A percentile compares a stretch with the other conserved stretches of the same genome.
Evolutionary conservation across 1,139 yeast genomes (phyloP).

Genomic region (Wickerhamomyces sp.): DNA sequence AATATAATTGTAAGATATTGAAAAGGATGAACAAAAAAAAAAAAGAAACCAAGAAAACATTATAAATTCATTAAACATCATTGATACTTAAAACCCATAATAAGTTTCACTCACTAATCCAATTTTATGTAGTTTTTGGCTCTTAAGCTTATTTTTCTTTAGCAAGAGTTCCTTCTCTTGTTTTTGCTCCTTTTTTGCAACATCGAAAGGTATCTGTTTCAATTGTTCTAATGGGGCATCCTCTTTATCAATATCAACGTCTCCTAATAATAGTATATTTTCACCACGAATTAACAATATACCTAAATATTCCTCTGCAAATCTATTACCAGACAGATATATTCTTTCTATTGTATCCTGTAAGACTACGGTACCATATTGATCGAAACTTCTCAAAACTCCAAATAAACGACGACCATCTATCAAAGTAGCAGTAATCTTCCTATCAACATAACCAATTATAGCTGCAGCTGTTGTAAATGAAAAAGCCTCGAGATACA

Average conservation of each 20-base stretch:
- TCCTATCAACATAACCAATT: conserved; percentile 86
- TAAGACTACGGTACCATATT: conserved; percentile 80
- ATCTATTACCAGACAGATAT: conserved; percentile 48
- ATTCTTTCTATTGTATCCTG: conserved; percentile 90
- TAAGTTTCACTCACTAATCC: conserved; percentile 50
- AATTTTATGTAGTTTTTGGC: conserved; percentile 43
- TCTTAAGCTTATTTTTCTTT: conserved; percentile 41
- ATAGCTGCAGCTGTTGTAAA: conserved; percentile 97
- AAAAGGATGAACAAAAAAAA: not conserved
- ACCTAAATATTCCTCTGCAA: conserved; percentile 74
- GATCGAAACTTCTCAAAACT: conserved; percentile 91
- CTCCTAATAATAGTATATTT: conserved; percentile 94
- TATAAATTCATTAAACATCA: not conserved
- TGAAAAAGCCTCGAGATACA: conserved; percentile 57
- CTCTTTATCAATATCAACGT: conserved; percentile 84
- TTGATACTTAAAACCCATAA: not conserved
- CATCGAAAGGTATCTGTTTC: conserved; percentile 55
- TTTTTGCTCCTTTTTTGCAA: conserved; percentile 49
- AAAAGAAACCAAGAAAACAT: conserved; percentile 4
- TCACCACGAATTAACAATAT: conserved; percentile 94
- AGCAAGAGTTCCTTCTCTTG: conserved; percentile 33
- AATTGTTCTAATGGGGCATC: conserved; percentile 60
- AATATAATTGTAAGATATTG: too few relatives aligned
- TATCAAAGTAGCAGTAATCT: conserved; percentile 77
- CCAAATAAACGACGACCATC: conserved; percentile 92